Evolutionary conservation across 2,329 filamentous ascomycete genomes (phyloP).

Genomic region (Fusarium neocosmosporiellum): DNA sequence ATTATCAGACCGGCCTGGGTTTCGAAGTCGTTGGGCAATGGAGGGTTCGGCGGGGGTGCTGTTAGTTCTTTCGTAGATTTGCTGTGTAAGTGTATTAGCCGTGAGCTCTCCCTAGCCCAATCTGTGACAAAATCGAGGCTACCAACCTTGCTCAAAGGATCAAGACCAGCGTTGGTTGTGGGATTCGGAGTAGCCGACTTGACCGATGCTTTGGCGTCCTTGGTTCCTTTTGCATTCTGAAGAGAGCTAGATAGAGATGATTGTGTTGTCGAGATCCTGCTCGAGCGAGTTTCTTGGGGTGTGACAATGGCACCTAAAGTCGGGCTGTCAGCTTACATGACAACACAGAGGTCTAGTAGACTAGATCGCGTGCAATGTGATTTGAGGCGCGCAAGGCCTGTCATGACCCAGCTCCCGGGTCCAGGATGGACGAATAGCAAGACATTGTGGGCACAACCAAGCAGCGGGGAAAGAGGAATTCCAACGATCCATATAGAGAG

Average conservation of each 20-base stretch:
- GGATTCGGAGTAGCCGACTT: slow-evolving; percentile 42
- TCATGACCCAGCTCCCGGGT: neutral
- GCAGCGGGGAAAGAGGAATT: neutral
- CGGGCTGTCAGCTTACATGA: slow-evolving; percentile 42
- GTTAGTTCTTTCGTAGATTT: slow-evolving; percentile 55
- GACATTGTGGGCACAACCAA: slow-evolving; percentile 1
- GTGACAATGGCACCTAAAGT: slow-evolving; percentile 36
- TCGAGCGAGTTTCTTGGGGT: slow-evolving; percentile 39
- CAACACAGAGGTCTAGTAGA: neutral
- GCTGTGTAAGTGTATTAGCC: slow-evolving; percentile 40
- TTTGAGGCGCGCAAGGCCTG: neutral
- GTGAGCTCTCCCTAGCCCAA: neutral
- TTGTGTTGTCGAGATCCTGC: slow-evolving; percentile 43
- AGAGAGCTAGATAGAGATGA: slow-evolving; percentile 72
- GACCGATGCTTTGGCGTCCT: slow-evolving; percentile 45
- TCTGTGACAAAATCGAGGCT: neutral
- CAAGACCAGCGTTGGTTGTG: slow-evolving; percentile 46
- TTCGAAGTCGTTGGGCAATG: slow-evolving; percentile 66
- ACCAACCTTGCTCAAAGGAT: slow-evolving; percentile 53
- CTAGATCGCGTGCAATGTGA: neutral
- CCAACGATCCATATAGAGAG: neutral
- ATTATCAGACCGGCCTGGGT: slow-evolving; percentile 63
- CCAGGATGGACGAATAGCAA: slow-evolving; percentile 8
- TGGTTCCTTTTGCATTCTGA: slow-evolving; percentile 49
- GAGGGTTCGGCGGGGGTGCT: slow-evolving; percentile 53